These are phyloP conservation scores for Chernovozyma aurita DNA, from an alignment of 1,139 yeast species.

Conservation along the genomic window DNA sequence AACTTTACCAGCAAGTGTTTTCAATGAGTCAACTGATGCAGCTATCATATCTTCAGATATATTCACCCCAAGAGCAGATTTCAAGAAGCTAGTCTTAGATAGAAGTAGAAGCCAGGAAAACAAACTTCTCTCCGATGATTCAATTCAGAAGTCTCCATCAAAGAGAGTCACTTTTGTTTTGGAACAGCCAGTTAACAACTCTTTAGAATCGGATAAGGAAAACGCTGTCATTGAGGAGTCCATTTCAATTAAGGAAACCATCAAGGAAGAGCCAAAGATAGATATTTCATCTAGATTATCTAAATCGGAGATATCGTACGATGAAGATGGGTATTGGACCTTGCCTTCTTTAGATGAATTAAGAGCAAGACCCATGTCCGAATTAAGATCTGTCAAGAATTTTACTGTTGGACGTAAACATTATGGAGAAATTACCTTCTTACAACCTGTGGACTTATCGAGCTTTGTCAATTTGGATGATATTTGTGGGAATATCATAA, in stretches of 20 bases:
- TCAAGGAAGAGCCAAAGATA: constrained; percentile 6
- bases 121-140: constrained; percentile 7
- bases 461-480: constrained; percentile 53
- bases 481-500: constrained; percentile 60
- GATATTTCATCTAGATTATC: neutral
- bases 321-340: constrained; percentile 77
- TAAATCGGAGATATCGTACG: constrained; percentile 8
- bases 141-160: constrained; percentile 10
- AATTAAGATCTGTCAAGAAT: constrained; percentile 58
- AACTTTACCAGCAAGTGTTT: constrained; percentile 12
- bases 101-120: constrained; percentile 23
- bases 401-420: constrained; percentile 79
- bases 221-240: constrained; percentile 5
- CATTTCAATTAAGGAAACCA: constrained; percentile 9
- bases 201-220: constrained; percentile 5
- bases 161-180: constrained; percentile 37
- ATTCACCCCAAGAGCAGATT: constrained; percentile 59
- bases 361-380: constrained; percentile 52
- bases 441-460: constrained; percentile 79
- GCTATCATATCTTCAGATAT: constrained; percentile 70
- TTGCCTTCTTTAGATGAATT: constrained; percentile 70
- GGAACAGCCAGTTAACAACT: constrained; percentile 9
- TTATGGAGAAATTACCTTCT: constrained; percentile 72
- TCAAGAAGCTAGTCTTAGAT: constrained; percentile 55
- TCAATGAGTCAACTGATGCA: constrained; percentile 48